These are phyloP conservation scores for Trifolium dubium DNA, from an alignment of 306 rosid genomes.

Conservation along the genomic window DNA sequence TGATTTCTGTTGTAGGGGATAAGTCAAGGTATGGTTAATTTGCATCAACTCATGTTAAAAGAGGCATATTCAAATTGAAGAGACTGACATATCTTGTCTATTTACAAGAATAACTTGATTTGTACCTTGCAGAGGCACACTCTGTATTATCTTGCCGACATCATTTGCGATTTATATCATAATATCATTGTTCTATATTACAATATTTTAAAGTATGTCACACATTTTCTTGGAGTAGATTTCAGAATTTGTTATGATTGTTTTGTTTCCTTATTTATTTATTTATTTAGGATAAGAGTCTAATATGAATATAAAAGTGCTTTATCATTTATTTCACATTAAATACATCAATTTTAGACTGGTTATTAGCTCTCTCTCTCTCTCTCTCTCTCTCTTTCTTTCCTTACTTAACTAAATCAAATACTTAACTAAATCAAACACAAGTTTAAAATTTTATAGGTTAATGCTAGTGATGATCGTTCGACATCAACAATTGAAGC, in stretches of 20 bases:
- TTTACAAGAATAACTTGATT: neutral
- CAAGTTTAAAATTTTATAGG: conserved; percentile 53
- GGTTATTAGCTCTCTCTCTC: neutral
- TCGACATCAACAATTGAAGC: conserved; percentile 80
- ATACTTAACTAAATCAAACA: no score
- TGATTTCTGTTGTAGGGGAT: neutral
- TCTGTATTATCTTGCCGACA: neutral
- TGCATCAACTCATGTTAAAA: neutral
- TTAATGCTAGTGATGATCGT: conserved; percentile 98
- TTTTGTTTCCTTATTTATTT: neutral
- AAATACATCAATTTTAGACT: conserved; percentile 1
- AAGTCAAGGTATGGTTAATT: neutral
- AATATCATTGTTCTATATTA: conserved; percentile 1
- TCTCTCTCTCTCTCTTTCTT: neutral
- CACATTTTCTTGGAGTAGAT: neutral
- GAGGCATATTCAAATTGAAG: neutral
- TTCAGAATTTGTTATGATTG: neutral
- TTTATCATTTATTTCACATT: conserved; percentile 3
- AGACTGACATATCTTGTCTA: neutral
- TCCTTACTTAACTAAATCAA: no score
- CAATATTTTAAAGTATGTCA: conserved; percentile 9
- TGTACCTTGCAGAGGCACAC: neutral
- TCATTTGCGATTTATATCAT: neutral
- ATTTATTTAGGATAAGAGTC: conserved; percentile 10
- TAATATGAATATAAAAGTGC: neutral